Evolutionary conservation across 345 rosid species (phyloP).

Genomic region (Heritiera littoralis): DNA sequence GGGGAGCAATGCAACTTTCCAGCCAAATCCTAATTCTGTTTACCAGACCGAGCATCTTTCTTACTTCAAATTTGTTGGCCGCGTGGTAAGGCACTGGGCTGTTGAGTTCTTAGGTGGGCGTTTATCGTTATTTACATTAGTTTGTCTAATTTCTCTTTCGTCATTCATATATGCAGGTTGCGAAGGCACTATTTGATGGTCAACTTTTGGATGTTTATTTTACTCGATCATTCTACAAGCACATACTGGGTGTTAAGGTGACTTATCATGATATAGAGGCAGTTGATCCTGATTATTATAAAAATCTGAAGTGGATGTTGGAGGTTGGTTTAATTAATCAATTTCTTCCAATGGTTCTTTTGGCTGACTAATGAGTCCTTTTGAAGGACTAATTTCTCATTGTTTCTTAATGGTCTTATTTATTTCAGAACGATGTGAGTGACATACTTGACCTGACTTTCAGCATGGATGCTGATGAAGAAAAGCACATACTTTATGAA

Average conservation of each 20-base stretch:
- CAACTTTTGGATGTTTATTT: slow-evolving; percentile 97
- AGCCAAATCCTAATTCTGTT: slow-evolving; percentile 96
- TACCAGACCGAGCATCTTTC: slow-evolving; percentile 97
- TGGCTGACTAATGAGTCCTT: not conserved
- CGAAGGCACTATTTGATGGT: slow-evolving; percentile 92
- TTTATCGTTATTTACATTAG: not conserved
- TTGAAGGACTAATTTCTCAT: not conserved
- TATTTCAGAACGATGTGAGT: slow-evolving; percentile 82
- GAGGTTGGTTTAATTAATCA: slow-evolving; percentile 59
- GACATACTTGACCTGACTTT: slow-evolving; percentile 89
- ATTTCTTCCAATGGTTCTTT: not conserved
- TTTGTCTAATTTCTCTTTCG: not conserved
- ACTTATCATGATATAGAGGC: slow-evolving; percentile 99
- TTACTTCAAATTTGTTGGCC: slow-evolving; percentile 92
- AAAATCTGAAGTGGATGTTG: slow-evolving; percentile 93
- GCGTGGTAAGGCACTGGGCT: slow-evolving; percentile 66
- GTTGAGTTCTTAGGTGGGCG: slow-evolving; percentile 11
- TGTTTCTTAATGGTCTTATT: not conserved
- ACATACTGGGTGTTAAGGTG: slow-evolving; percentile 93
- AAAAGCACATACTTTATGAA: slow-evolving; percentile 91
- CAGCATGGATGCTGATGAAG: slow-evolving; percentile 98
- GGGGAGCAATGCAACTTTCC: slow-evolving; percentile 91
- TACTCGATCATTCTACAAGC: slow-evolving; percentile 93
- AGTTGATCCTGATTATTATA: slow-evolving; percentile 98
- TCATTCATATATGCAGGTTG: slow-evolving; percentile 58